phyloP scores from a whole-genome alignment of 495 filamentous ascomycete genomes.

The Daldinia concentrica region DNA sequence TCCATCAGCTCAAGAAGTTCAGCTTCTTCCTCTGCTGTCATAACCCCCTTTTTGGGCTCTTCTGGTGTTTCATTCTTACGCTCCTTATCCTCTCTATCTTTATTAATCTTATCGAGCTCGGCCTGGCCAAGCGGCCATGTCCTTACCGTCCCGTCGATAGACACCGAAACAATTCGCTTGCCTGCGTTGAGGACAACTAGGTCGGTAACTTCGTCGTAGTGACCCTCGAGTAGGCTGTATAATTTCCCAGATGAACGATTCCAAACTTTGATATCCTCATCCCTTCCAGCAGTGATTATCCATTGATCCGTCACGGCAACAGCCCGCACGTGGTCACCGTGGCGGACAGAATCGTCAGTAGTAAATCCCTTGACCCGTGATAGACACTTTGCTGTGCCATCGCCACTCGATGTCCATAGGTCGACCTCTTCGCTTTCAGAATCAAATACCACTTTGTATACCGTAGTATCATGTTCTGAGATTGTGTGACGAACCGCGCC shows the following conservation, averaged over 20 bases:
- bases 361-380: constrained; percentile 71
- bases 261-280: constrained; percentile 94
- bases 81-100: constrained; percentile 60
- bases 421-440: constrained; percentile 67
- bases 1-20: constrained; percentile 91
- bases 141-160: constrained; percentile 88
- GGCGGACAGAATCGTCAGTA: constrained; percentile 73
- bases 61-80: constrained; percentile 55
- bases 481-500: constrained; percentile 66
- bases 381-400: constrained; percentile 82
- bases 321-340: constrained; percentile 90
- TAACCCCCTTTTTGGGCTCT: constrained; percentile 54
- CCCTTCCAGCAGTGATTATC: constrained; percentile 89
- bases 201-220: constrained; percentile 92
- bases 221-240: constrained; percentile 79
- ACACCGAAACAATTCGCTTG: constrained; percentile 74
- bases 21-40: constrained; percentile 84
- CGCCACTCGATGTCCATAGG: constrained; percentile 89
- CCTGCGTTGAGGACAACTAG: constrained; percentile 68
- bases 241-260: constrained; percentile 76
- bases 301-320: constrained; percentile 77
- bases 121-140: constrained; percentile 75
- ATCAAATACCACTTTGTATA: constrained; percentile 79
- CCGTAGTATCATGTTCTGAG: constrained; percentile 85
- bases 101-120: constrained; percentile 67